Evolutionary conservation across 176 grass and related monocot genomes (phyloP), one percentile per base, ranked within the genome.

Genomic region (Hyparrhenia diplandra): DNA sequence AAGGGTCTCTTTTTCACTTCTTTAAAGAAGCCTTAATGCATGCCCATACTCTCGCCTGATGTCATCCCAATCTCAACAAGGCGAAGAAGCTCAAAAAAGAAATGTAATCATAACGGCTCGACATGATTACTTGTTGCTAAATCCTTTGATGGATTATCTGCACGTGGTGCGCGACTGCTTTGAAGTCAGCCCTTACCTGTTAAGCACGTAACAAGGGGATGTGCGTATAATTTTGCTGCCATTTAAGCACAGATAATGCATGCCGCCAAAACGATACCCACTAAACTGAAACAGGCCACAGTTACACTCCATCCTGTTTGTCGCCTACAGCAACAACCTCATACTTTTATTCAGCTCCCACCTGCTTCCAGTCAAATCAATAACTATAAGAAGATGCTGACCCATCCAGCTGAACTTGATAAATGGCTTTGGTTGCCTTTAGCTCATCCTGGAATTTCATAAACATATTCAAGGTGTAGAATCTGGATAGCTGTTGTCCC

Each of bases 261-360:
- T 94, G 92, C 71, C 92, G 78, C 59, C 92, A n/a, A 94, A 67
- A 94, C 52, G 28, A 94, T 94, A 31, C n/a, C 92, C 92, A 54
- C 46, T 68, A 76, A 94, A 91, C 45, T 89, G 83, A 79, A 91
- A 91, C 34, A 71, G 76, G 27, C 89, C 89, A 82, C 92, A 94
- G 23, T 79, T 87, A 70, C 92, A 94, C 42, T 91, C 84, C 72
- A 91, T 78, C 52, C 80, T 83, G 83, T 82, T 87, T 61, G 79
- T 76, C 31, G 51, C 74, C 77, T 88, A 73, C 71, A 83, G 66
- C 89, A 68, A 91, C 68, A 71, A 94, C 84, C 81, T 91, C 89
- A 6, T 91, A 91, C 52, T 89, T 64, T 87, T 94, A 46, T 75
- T 85, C 62, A 86, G 28, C 23, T 62, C 30, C n/a, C n/a, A n/a